Evolutionary conservation across 2,329 filamentous ascomycete species (phyloP).

Genomic region (Penicillium psychrosexuale): DNA sequence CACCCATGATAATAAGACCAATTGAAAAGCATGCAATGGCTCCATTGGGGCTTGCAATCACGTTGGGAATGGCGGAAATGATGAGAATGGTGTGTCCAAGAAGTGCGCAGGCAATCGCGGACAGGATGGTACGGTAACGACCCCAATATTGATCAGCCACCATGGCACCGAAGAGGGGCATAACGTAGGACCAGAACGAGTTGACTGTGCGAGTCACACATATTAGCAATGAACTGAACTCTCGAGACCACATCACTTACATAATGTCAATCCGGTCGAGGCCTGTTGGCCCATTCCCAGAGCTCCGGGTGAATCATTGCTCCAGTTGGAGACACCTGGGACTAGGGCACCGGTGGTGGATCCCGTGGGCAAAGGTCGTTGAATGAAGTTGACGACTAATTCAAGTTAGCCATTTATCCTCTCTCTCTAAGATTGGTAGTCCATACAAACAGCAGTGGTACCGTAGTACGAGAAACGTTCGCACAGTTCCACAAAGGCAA

Average conservation of each 20-base stretch:
- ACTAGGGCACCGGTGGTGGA: constrained; percentile 52
- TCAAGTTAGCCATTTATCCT: constrained; percentile 10
- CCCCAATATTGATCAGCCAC: constrained; percentile 68
- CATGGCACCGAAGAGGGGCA: constrained; percentile 57
- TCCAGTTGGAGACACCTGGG: constrained; percentile 15
- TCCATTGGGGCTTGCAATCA: constrained; percentile 57
- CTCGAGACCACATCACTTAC: constrained; percentile 25
- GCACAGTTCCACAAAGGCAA: constrained; percentile 70
- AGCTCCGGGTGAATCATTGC: constrained; percentile 47
- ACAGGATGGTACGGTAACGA: constrained; percentile 67
- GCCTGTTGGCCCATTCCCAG: constrained; percentile 59
- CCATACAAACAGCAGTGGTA: constrained; percentile 62
- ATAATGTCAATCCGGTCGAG: constrained; percentile 50
- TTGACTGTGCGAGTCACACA: constrained; percentile 43
- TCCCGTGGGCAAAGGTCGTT: constrained; percentile 52
- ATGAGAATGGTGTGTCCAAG: constrained; percentile 66
- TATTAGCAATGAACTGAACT: neutral
- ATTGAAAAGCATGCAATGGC: constrained; percentile 63
- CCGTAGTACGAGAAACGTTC: constrained; percentile 79
- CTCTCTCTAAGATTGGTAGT: neutral
- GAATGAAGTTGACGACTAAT: constrained; percentile 60
- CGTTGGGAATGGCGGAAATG: constrained; percentile 60
- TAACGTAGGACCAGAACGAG: constrained; percentile 61
- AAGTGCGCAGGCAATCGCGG: constrained; percentile 62
- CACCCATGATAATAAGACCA: constrained; percentile 65